Evolutionary conservation across 2,329 filamentous ascomycete species (phyloP).

Genomic region (Parascedosporium putredinis): DNA sequence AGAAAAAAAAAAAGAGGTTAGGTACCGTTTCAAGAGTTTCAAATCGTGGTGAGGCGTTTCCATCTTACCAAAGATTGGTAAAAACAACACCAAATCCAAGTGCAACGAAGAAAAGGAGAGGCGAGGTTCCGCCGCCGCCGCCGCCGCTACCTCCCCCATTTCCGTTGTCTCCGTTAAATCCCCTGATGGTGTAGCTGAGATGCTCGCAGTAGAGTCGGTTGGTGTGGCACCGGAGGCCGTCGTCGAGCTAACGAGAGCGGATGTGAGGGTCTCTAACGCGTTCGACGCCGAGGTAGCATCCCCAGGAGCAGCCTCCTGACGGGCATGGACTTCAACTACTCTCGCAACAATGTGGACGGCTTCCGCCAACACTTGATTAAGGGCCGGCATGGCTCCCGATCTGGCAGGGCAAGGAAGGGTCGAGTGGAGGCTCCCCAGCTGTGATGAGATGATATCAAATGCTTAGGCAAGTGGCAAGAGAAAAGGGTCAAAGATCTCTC

Average conservation of each 20-base stretch:
- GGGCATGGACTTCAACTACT: constrained; percentile 15
- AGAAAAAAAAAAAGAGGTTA: no score
- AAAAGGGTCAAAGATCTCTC: background rate
- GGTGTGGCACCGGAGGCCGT: constrained; percentile 14
- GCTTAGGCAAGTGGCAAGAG: background rate
- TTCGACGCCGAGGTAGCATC: constrained; percentile 14
- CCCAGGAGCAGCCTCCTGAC: constrained; percentile 12
- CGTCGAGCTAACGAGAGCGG: constrained; percentile 16
- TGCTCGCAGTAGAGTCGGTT: no score
- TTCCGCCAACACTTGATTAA: constrained; percentile 26
- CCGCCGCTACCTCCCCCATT: constrained; percentile 9
- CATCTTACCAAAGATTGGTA: constrained; percentile 92
- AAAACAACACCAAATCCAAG: constrained; percentile 97
- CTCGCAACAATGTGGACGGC: constrained; percentile 26
- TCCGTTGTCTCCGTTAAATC: constrained; percentile 10
- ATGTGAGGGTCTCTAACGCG: no score
- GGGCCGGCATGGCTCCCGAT: constrained; percentile 21
- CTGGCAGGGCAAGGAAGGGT: background rate
- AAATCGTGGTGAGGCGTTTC: constrained; percentile 9
- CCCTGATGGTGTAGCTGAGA: constrained; percentile 7
- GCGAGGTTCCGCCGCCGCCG: constrained; percentile 26
- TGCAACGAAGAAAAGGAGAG: constrained; percentile 73
- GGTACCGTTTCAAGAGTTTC: no score
- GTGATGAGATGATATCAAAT: background rate
- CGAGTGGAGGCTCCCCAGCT: background rate